phyloP scores from a whole-genome alignment of 805 yeast species.

The Yarrowia hollandica region DNA sequence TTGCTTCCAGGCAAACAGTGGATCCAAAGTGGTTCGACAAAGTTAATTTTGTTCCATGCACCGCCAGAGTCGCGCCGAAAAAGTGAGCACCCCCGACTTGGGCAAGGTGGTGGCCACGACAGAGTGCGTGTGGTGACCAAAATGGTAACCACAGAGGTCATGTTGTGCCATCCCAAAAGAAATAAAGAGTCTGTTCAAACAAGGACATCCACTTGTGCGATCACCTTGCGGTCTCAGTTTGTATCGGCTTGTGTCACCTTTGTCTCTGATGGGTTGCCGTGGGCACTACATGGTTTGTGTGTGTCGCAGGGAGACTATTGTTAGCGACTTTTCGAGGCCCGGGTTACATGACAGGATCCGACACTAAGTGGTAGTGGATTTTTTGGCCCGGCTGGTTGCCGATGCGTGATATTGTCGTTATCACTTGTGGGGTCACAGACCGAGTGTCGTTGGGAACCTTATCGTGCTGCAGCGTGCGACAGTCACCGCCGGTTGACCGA shows the following conservation, averaged over 20 bases:
- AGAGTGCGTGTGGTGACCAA: not conserved
- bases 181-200: too few species aligned
- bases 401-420: not conserved
- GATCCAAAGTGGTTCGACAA: not conserved
- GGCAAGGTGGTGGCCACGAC: not conserved
- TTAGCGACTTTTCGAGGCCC: too few species aligned
- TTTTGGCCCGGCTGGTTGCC: not conserved
- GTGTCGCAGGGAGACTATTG: too few species aligned
- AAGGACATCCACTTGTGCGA: too few species aligned
- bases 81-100: not conserved
- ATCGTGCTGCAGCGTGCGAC: not conserved
- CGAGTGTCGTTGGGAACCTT: not conserved
- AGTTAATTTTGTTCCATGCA: not conserved
- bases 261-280: too few species aligned
- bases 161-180: too few species aligned
- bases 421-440: not conserved
- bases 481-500: slow-evolving; percentile 16
- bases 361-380: too few species aligned
- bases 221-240: too few species aligned
- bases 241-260: too few species aligned
- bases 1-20: not conserved
- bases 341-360: too few species aligned
- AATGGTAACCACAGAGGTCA: not conserved
- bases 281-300: not conserved
- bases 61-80: too few species aligned